A percentile compares a stretch with the other conserved stretches of the same genome.
Conservation (phyloP, 805 yeast genomes). For the Candida anglica region DNA sequence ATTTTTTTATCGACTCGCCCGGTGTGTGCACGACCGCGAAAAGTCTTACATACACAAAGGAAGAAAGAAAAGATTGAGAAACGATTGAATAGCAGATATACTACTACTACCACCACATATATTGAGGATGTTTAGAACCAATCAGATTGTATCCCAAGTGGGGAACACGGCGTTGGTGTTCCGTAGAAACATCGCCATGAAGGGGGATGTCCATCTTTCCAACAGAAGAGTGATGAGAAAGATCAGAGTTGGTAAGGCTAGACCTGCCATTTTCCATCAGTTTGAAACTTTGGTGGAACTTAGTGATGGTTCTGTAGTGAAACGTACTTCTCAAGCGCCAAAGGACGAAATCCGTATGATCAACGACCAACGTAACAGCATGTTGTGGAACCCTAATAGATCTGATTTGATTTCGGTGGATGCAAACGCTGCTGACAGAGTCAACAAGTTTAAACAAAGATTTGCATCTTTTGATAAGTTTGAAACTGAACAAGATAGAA, state of each 20-base stretch:
- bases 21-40: too few relatives aligned
- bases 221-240: slow-evolving; percentile 61
- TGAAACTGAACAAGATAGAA: slow-evolving; percentile 19
- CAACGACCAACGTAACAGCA: slow-evolving; percentile 81
- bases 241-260: slow-evolving; percentile 75
- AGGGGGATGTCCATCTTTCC: slow-evolving; percentile 40
- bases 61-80: too few relatives aligned
- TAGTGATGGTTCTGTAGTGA: slow-evolving; percentile 89
- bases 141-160: too few relatives aligned
- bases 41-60: too few relatives aligned
- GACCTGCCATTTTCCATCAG: slow-evolving; percentile 91
- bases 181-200: slow-evolving; percentile 13
- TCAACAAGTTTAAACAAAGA: slow-evolving; percentile 69
- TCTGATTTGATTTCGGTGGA: slow-evolving; percentile 71
- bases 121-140: too few relatives aligned
- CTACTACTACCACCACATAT: too few relatives aligned
- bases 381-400: slow-evolving; percentile 86
- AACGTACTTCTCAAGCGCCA: slow-evolving; percentile 82
- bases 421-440: slow-evolving; percentile 79
- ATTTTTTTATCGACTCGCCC: too few relatives aligned
- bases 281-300: slow-evolving; percentile 87
- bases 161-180: neutral
- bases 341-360: slow-evolving; percentile 81
- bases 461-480: slow-evolving; percentile 42
- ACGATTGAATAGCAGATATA: too few relatives aligned